These are phyloP conservation scores for Danielia oregonensis DNA, from an alignment of 805 yeast species.

Conservation along the genomic window DNA sequence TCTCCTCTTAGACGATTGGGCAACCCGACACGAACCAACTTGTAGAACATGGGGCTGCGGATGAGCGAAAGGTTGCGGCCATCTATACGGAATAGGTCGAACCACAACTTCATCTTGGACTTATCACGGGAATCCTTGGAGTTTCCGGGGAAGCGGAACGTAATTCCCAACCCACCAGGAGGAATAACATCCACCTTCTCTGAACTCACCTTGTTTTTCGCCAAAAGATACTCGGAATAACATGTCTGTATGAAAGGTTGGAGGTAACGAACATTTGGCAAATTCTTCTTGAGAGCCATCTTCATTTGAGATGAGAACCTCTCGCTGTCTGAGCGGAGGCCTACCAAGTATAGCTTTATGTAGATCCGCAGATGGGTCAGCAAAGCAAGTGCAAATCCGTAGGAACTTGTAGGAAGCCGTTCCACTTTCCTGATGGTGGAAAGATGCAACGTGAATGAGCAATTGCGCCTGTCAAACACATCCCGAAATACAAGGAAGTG, in stretches of 20 bases:
- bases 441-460: slow-evolving; percentile 68
- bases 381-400: slow-evolving; percentile 74
- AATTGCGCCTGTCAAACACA: slow-evolving; percentile 61
- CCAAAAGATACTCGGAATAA: slow-evolving; percentile 79
- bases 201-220: slow-evolving; percentile 48
- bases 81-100: slow-evolving; percentile 76
- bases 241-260: slow-evolving; percentile 65
- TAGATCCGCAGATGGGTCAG: slow-evolving; percentile 62
- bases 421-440: slow-evolving; percentile 82
- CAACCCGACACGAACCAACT: slow-evolving; percentile 82
- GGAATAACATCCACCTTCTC: slow-evolving; percentile 54
- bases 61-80: slow-evolving; percentile 82
- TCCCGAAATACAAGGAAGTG: slow-evolving; percentile 75
- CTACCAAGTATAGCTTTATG: slow-evolving; percentile 70
- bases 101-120: slow-evolving; percentile 88
- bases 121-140: slow-evolving; percentile 73
- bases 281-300: slow-evolving; percentile 55
- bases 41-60: slow-evolving; percentile 72
- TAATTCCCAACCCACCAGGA: slow-evolving; percentile 81
- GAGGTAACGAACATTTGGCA: slow-evolving; percentile 57
- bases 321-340: slow-evolving; percentile 75
- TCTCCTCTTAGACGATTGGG: slow-evolving; percentile 96
- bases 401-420: slow-evolving; percentile 71
- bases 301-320: slow-evolving; percentile 70
- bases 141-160: slow-evolving; percentile 87